Conservation (phyloP, 345 rosid genomes). For the Turnera subulata region DNA sequence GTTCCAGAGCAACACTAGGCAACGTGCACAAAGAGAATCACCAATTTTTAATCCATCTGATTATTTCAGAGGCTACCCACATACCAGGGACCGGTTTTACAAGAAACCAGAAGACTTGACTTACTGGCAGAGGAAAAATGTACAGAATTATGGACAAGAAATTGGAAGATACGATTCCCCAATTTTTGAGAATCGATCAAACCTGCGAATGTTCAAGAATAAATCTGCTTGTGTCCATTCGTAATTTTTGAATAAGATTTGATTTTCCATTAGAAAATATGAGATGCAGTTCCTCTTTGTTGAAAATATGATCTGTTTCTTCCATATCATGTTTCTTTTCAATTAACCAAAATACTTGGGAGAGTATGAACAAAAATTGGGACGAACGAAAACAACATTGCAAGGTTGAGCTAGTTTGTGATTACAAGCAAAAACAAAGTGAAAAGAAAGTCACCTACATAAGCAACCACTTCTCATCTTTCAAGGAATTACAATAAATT, state of each 20-base stretch:
- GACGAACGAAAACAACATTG: too few species aligned
- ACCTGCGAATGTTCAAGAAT: conserved; percentile 32
- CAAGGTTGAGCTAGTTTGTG: too few species aligned
- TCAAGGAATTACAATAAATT: too few species aligned
- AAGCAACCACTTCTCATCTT: too few species aligned
- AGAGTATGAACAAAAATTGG: too few species aligned
- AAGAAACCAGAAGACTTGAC: conserved; percentile 26
- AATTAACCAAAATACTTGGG: too few species aligned
- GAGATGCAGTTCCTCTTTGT: too few species aligned
- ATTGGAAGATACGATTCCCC: conserved; percentile 27
- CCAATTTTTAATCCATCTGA: conserved; percentile 25
- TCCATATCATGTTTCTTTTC: too few species aligned
- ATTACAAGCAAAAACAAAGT: too few species aligned
- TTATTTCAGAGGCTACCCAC: conserved; percentile 58
- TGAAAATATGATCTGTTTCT: too few species aligned
- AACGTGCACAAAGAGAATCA: conserved; percentile 19
- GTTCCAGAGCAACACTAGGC: conserved; percentile 21
- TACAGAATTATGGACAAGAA: conserved; percentile 13
- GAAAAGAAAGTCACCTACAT: too few species aligned
- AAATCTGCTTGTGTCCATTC: conserved; percentile 57
- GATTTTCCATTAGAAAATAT: background rate
- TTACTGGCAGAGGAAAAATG: conserved; percentile 16
- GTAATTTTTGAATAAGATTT: conserved; percentile 14
- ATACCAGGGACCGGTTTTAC: conserved; percentile 39
- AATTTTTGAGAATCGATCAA: conserved; percentile 43